Evolutionary conservation across 306 rosid genomes (phyloP).

Genomic region (Trifolium subterraneum): DNA sequence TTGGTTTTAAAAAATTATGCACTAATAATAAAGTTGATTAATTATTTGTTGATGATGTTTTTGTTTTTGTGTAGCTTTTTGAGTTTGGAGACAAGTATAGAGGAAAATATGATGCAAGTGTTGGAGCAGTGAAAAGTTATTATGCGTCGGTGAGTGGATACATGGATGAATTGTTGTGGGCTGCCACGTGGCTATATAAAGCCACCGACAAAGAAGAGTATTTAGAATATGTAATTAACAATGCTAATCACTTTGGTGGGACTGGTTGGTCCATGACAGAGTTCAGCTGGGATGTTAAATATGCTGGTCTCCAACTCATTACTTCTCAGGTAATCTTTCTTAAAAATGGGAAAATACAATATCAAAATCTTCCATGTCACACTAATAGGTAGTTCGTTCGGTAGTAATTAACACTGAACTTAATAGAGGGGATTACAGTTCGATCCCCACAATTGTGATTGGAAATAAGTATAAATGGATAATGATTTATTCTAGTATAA

Average conservation of each 20-base stretch:
- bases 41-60: neutral
- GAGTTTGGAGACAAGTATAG: conserved; percentile 87
- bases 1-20: neutral
- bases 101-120: conserved; percentile 82
- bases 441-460: no score
- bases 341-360: neutral
- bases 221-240: conserved; percentile 60
- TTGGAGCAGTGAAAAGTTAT: conserved; percentile 87
- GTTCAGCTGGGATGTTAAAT: conserved; percentile 98
- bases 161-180: conserved; percentile 96
- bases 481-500: no score
- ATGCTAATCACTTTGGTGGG: conserved; percentile 85
- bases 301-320: conserved; percentile 87
- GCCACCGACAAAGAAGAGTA: conserved; percentile 91
- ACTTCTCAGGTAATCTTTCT: conserved; percentile 49
- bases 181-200: conserved; percentile 87
- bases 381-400: no score
- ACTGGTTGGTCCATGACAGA: conserved; percentile 93
- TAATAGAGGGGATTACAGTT: no score
- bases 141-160: conserved; percentile 99
- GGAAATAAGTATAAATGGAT: no score
- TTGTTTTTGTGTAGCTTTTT: conserved; percentile 63
- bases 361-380: neutral
- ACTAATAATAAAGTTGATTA: neutral
- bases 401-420: no score